Evolutionary conservation across 2,329 filamentous ascomycete species (phyloP), one percentile per base, ranked within the genome.

Genomic region (Aspergillus japonicus): DNA sequence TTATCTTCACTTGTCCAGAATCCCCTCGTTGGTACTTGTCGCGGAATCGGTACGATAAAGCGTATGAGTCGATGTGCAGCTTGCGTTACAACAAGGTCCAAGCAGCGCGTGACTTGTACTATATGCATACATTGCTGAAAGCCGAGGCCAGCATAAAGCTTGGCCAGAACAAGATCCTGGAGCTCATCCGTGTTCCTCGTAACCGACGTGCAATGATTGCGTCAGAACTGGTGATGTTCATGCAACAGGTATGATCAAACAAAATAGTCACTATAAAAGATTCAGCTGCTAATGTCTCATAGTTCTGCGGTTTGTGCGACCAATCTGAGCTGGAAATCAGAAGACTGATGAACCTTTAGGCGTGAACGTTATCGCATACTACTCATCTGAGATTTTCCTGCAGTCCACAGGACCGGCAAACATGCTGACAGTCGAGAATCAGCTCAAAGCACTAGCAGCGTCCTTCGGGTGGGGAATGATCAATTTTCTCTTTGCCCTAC

Each of bases 161-260:
- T 5, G 79, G 82, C 14, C 73, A 79, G 58, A 82, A 75, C 62
- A 81, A 82, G 58, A 58, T 87, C 60, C 77, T 81, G 64, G 85
- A 89, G 66, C 71, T 89, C 26, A 78, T 88, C 53, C 84, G 81
- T 0, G 78, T 89, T 21, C 83, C 85, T 14, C 82, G 87, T 50
- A 88, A 88, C 69, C 82, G 86, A 19, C 83, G 86, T 56, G 86
- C 84, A 2, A 80, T 85, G 75, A 66, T 86, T 16, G 86, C 85
- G 1, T 85, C 83, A 0, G 79, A 86, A 67, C 81, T 87, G 47
- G 84, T 87, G 60, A 89, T 89, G 86, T 88, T 87, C 62, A 83
- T 87, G 81, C 86, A 89, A 66, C 86, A 88, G 71, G 81, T 81
- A 62, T 61, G 61, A 61, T 19, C 3, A n/a, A 23, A 7, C 14